Percentiles rank a stretch among this genome's conserved stretches.
Conservation (phyloP, 139 green algal genomes). For the Closterium sp. region DNA sequence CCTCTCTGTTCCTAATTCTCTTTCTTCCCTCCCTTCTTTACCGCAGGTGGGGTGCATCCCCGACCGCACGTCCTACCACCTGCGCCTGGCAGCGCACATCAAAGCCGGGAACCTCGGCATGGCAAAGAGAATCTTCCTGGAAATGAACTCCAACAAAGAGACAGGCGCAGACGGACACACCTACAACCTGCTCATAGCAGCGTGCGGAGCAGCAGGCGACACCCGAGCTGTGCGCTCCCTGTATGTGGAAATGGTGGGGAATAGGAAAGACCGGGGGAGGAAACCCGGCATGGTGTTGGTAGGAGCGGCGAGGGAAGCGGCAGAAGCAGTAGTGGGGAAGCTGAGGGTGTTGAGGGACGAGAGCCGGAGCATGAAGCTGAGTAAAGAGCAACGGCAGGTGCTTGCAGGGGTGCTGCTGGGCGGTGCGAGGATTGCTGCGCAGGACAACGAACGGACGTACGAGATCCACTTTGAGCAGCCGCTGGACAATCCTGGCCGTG, state of each 20-base stretch:
- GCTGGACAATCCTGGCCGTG: not conserved
- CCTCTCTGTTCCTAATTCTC: not conserved
- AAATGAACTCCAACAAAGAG: not conserved
- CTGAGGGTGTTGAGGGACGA: not conserved
- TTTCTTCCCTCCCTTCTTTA: not conserved
- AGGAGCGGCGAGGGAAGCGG: not conserved
- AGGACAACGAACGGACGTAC: conserved; percentile 25
- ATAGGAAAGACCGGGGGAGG: not conserved
- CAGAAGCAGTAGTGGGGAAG: not conserved
- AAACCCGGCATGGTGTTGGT: not conserved
- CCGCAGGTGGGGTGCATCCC: not conserved
- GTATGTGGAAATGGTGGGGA: conserved; percentile 15
- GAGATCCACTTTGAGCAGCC: conserved; percentile 22
- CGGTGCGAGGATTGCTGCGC: not conserved
- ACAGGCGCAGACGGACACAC: not conserved
- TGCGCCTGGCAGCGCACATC: not conserved
- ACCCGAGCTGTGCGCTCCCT: not conserved
- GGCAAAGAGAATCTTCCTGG: conserved; percentile 6
- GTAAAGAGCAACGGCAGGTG: conserved; percentile 14
- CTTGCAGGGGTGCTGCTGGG: conserved; percentile 27
- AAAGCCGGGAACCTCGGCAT: conserved; percentile 9
- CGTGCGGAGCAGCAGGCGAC: not conserved
- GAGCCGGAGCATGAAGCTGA: conserved; percentile 19
- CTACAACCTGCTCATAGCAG: conserved; percentile 19
- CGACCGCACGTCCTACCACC: not conserved